phyloP scores from a whole-genome alignment of 306 rosid genomes.

The Benincasa hispida region DNA sequence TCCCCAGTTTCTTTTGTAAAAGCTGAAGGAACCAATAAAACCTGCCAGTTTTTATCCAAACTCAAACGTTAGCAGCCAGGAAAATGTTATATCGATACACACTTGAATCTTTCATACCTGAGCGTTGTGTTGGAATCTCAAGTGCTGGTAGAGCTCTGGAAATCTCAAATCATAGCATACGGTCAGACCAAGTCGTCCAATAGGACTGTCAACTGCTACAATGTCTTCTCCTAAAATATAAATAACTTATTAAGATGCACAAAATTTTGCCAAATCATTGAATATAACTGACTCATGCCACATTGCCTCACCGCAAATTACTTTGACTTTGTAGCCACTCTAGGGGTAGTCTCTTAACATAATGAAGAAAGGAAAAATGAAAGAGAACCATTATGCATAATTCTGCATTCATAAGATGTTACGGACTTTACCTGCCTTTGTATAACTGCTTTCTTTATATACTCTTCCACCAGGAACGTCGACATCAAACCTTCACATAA shows the following conservation, averaged over 20 bases:
- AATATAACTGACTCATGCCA: background rate
- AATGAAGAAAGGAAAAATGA: background rate
- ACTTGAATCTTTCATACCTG: conserved; percentile 31
- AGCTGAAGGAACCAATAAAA: conserved; percentile 79
- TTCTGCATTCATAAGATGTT: conserved; percentile 3
- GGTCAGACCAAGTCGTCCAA: conserved; percentile 80
- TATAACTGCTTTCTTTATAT: conserved; percentile 72
- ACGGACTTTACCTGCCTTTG: conserved; percentile 52
- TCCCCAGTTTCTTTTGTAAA: conserved; percentile 80
- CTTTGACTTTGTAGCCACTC: background rate
- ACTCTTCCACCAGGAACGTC: conserved; percentile 90
- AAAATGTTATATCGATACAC: conserved; percentile 12
- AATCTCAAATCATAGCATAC: conserved; percentile 97
- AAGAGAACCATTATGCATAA: background rate
- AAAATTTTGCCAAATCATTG: background rate
- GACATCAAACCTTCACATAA: conserved; percentile 73
- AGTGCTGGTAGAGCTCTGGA: conserved; percentile 71
- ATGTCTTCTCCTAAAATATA: conserved; percentile 56
- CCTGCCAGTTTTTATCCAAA: conserved; percentile 27
- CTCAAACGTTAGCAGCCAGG: conserved; percentile 8
- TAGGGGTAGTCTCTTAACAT: background rate
- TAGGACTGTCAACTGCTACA: conserved; percentile 74
- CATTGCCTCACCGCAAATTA: background rate
- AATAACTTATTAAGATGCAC: conserved; percentile 8
- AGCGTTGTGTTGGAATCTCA: conserved; percentile 69